Conservation (phyloP, 805 yeast species). For the Schwanniomyces yamadae region DNA sequence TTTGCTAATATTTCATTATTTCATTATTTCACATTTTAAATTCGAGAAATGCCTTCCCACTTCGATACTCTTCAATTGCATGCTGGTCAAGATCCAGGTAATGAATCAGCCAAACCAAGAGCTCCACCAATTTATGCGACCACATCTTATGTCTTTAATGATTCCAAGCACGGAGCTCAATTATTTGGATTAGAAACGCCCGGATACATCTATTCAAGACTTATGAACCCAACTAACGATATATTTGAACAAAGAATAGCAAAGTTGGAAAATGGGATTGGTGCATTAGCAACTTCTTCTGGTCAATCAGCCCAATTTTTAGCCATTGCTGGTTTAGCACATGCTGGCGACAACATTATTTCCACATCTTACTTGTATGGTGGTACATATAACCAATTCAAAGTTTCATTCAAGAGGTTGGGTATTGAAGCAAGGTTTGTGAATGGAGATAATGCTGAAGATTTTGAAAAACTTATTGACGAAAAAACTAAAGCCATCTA, state of each 20-base stretch:
- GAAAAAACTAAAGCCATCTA: conserved; percentile 86
- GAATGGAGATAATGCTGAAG: conserved; percentile 74
- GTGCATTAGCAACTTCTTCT: conserved; percentile 86
- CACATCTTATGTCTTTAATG: conserved; percentile 82
- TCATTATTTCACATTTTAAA: too few species aligned
- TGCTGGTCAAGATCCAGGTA: conserved; percentile 78
- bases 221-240: conserved; percentile 90
- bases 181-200: conserved; percentile 80
- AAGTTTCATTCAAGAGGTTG: conserved; percentile 83
- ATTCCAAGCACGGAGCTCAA: conserved; percentile 90
- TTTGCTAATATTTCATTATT: too few species aligned
- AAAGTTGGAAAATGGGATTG: conserved; percentile 89
- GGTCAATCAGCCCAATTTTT: conserved; percentile 95
- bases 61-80: conserved; percentile 92
- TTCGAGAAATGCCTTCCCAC: conserved; percentile 58
- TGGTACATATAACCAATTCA: conserved; percentile 95
- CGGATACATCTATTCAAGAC: conserved; percentile 86
- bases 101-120: conserved; percentile 67
- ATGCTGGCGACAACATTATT: conserved; percentile 84
- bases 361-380: conserved; percentile 89
- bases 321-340: conserved; percentile 81
- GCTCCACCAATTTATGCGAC: conserved; percentile 95
- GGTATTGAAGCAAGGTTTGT: conserved; percentile 88
- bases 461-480: conserved; percentile 72
- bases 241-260: conserved; percentile 91